These are phyloP conservation scores for Heliamphora exappendiculata DNA, from an alignment of 148 eudicot genomes.

Conservation along the genomic window DNA sequence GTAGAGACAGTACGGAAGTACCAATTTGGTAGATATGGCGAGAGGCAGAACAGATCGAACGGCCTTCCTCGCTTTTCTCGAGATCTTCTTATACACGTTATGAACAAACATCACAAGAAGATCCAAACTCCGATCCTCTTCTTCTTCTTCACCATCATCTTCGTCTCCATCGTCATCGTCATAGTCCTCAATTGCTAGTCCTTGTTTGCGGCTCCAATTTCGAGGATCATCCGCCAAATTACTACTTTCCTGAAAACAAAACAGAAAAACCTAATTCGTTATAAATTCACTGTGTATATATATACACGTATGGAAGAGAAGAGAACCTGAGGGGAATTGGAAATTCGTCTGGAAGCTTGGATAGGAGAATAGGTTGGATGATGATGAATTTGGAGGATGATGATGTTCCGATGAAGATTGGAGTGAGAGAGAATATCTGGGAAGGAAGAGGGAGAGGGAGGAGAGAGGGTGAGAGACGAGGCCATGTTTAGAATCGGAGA, in stretches of 20 bases:
- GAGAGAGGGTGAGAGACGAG: not conserved
- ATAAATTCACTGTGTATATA: not conserved
- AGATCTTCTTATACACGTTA: conserved; percentile 69
- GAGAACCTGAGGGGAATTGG: conserved; percentile 32
- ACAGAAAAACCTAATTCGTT: not conserved
- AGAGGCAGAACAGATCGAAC: conserved; percentile 82
- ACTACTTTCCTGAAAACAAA: conserved; percentile 35
- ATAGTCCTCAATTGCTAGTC: not conserved
- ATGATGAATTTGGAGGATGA: conserved; percentile 14
- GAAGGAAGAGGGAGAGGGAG: not conserved
- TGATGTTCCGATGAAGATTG: conserved; percentile 1
- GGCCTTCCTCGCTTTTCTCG: conserved; percentile 73
- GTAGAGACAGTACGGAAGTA: conserved; percentile 24
- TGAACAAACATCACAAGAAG: conserved; percentile 77
- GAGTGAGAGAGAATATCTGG: not conserved
- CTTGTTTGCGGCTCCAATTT: conserved; percentile 36
- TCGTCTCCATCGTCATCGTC: conserved; percentile 43
- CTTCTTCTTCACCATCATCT: conserved; percentile 68
- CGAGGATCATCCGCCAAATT: conserved; percentile 36
- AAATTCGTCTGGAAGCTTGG: conserved; percentile 31
- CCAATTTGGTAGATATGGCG: conserved; percentile 72
- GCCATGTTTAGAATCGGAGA: not conserved
- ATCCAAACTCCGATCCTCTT: conserved; percentile 90
- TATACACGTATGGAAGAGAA: not conserved
- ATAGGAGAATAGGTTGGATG: conserved; percentile 18